A percentile compares a stretch with the other conserved stretches of the same genome.
These are phyloP conservation scores for Halophytophthora batemanensis DNA, from an alignment of 352 stramenopile species.

Conservation along the genomic window DNA sequence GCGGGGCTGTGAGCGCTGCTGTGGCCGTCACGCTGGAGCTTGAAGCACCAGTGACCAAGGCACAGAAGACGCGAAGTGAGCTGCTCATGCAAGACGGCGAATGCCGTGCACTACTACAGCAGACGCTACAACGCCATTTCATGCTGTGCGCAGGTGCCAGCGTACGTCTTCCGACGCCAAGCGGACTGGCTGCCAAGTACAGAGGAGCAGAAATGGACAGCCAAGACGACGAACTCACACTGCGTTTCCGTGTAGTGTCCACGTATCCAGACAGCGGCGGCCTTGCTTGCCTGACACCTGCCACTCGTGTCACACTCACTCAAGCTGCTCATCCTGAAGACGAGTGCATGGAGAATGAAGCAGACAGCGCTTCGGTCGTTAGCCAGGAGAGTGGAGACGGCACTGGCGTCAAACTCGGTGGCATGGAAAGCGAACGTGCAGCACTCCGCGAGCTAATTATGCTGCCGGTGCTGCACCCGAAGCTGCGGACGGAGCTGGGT, in stretches of 20 bases:
- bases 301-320: constrained; percentile 59
- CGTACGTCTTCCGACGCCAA: constrained; percentile 37
- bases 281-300: constrained; percentile 34
- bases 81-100: constrained; percentile 23
- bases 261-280: constrained; percentile 33
- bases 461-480: constrained; percentile 37
- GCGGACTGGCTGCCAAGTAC: constrained; percentile 18
- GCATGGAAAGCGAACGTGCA: constrained; percentile 58
- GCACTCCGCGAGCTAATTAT: constrained; percentile 71
- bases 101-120: constrained; percentile 47
- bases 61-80: constrained; percentile 1
- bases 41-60: constrained; percentile 8
- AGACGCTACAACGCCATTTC: constrained; percentile 55
- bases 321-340: constrained; percentile 7
- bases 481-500: constrained; percentile 30
- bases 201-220: constrained; percentile 3
- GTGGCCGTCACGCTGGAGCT: constrained; percentile 56
- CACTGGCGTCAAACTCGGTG: constrained; percentile 40
- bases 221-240: constrained; percentile 1
- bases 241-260: constrained; percentile 46
- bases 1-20: constrained; percentile 30
- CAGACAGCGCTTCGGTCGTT: background rate
- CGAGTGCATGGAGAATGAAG: background rate
- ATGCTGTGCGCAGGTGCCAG: constrained; percentile 34
- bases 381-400: background rate